Percentiles rank a stretch among this genome's conserved stretches.
Conservation (phyloP, 441 rosid genomes). For the Jatropha podagrica region DNA sequence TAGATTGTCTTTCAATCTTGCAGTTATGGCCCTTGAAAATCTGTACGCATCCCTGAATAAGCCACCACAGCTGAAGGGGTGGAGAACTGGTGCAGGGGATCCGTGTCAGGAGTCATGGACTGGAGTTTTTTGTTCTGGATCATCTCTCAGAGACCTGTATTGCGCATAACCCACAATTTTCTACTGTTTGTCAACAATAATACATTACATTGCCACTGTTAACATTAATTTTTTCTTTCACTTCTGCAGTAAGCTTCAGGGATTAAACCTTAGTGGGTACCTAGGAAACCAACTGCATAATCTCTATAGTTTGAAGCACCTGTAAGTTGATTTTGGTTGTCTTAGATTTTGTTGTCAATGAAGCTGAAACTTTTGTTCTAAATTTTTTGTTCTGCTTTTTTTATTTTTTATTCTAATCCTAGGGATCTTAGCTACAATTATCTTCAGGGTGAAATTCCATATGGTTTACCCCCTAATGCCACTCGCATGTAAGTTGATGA, state of each 20-base stretch:
- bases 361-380: slow-evolving; percentile 42
- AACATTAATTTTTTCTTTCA: slow-evolving; percentile 14
- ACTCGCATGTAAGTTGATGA: slow-evolving; percentile 68
- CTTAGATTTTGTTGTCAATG: slow-evolving; percentile 49
- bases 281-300: slow-evolving; percentile 70
- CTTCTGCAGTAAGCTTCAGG: slow-evolving; percentile 54
- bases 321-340: slow-evolving; percentile 47
- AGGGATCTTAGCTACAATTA: slow-evolving; percentile 86
- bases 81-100: slow-evolving; percentile 76
- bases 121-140: slow-evolving; percentile 75
- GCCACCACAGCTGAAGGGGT: slow-evolving; percentile 66
- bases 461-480: slow-evolving; percentile 71
- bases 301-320: slow-evolving; percentile 65
- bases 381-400: slow-evolving; percentile 7
- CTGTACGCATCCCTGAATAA: slow-evolving; percentile 54
- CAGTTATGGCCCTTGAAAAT: slow-evolving; percentile 70
- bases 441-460: slow-evolving; percentile 76
- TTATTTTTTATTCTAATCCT: slow-evolving; percentile 6
- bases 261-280: slow-evolving; percentile 63
- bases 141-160: slow-evolving; percentile 74
- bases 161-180: neutral
- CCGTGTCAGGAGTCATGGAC: slow-evolving; percentile 88
- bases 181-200: too few species aligned
- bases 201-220: neutral
- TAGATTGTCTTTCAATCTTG: slow-evolving; percentile 11